Conservation (phyloP, 2,329 filamentous ascomycete species). For the Fusarium euwallaceae region DNA sequence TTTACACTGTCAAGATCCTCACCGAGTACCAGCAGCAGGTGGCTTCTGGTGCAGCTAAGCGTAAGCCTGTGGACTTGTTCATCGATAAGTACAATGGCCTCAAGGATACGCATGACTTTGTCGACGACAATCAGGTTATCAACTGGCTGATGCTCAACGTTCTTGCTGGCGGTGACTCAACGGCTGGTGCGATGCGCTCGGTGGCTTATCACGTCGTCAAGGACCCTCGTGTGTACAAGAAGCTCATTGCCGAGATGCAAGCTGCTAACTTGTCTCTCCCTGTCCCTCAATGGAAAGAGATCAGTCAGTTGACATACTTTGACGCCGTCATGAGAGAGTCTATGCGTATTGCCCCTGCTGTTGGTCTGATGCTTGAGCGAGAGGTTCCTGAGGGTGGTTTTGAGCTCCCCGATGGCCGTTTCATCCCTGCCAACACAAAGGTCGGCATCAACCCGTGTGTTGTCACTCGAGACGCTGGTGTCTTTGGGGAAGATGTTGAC, state of each 20-base stretch:
- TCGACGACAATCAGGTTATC: constrained; percentile 34
- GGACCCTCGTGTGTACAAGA: constrained; percentile 12
- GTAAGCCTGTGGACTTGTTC: constrained; percentile 37
- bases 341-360: constrained; percentile 23
- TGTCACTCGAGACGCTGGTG: constrained; percentile 22
- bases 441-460: constrained; percentile 36
- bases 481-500: constrained; percentile 30
- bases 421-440: constrained; percentile 24
- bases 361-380: constrained; percentile 30
- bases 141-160: constrained; percentile 43
- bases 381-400: constrained; percentile 28
- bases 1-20: constrained; percentile 38
- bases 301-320: constrained; percentile 25
- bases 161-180: constrained; percentile 36
- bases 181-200: constrained; percentile 34
- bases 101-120: constrained; percentile 35
- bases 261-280: constrained; percentile 15
- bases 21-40: constrained; percentile 36
- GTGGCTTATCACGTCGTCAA: constrained; percentile 35
- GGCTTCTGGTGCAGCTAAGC: constrained; percentile 15
- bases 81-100: constrained; percentile 35
- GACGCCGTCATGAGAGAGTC: constrained; percentile 36
- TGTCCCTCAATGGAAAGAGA: constrained; percentile 36
- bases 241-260: constrained; percentile 31
- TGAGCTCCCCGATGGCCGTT: constrained; percentile 20